Evolutionary conservation across 352 stramenopile species (phyloP).

Genomic region (Pythium pyrilobum): DNA sequence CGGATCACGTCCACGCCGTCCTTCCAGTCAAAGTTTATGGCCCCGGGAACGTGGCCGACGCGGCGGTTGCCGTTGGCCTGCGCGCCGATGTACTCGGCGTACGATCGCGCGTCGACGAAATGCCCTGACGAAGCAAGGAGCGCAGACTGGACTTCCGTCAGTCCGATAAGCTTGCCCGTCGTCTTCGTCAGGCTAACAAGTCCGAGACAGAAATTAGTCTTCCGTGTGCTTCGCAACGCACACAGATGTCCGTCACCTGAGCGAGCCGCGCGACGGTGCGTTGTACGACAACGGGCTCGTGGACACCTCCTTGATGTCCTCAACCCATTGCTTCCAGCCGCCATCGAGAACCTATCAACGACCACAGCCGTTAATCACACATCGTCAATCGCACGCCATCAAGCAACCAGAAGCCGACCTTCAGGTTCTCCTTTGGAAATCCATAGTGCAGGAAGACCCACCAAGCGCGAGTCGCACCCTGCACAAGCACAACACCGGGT

Average conservation of each 20-base stretch:
- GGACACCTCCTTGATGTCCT: conserved; percentile 38
- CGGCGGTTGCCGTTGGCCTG: conserved; percentile 34
- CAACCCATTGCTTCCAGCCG: conserved; percentile 62
- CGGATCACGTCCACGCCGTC: conserved; percentile 39
- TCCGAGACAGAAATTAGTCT: neutral
- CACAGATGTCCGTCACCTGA: conserved; percentile 6
- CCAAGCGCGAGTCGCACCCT: conserved; percentile 69
- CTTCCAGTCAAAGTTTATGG: conserved; percentile 72
- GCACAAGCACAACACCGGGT: neutral
- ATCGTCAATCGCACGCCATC: conserved; percentile 29
- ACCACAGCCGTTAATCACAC: neutral
- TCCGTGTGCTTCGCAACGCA: too few relatives aligned
- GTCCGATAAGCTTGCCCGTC: conserved; percentile 19
- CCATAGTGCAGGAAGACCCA: conserved; percentile 79
- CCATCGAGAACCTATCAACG: conserved; percentile 54
- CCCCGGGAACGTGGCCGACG: conserved; percentile 54
- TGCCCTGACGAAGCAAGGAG: conserved; percentile 18
- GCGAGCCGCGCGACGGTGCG: neutral
- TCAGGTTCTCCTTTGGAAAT: conserved; percentile 66
- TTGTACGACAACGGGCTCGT: conserved; percentile 18
- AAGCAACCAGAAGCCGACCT: conserved; percentile 48
- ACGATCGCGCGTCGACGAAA: conserved; percentile 36
- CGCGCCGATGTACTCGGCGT: conserved; percentile 31
- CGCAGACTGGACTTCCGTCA: conserved; percentile 27
- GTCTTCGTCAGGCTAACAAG: conserved; percentile 21